Evolutionary conservation across 306 rosid genomes (phyloP).

Genomic region (Geum urbanum): DNA sequence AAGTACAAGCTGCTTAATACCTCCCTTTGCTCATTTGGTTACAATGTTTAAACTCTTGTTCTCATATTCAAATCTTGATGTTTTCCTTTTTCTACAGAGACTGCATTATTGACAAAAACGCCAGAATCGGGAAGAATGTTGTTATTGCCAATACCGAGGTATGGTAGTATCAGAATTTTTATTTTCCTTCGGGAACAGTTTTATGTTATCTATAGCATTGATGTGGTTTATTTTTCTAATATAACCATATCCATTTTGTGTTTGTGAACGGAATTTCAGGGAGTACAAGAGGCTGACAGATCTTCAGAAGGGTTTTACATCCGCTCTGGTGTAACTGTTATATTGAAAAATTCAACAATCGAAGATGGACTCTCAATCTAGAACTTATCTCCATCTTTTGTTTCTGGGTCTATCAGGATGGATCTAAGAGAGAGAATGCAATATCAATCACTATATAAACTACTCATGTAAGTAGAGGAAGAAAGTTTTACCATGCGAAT

Average conservation of each 20-base stretch:
- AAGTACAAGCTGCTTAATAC: conserved; percentile 39
- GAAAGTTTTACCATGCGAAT: conserved; percentile 5
- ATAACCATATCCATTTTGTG: background rate
- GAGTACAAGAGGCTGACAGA: conserved; percentile 88
- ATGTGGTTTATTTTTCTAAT: background rate
- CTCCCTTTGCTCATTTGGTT: background rate
- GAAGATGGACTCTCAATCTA: conserved; percentile 59
- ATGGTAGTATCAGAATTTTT: background rate
- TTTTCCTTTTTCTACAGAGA: conserved; percentile 44
- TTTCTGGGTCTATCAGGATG: conserved; percentile 31
- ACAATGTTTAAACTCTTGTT: background rate
- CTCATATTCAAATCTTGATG: conserved; percentile 18
- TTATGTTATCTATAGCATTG: background rate
- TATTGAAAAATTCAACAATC: conserved; percentile 64
- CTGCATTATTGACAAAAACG: conserved; percentile 91
- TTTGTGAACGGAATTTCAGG: conserved; percentile 42
- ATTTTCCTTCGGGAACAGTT: background rate
- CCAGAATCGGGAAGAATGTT: conserved; percentile 82
- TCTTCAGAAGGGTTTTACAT: conserved; percentile 83
- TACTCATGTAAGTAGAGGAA: conserved; percentile 12
- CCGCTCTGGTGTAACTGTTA: conserved; percentile 72
- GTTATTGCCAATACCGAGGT: conserved; percentile 76
- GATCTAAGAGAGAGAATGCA: conserved; percentile 17
- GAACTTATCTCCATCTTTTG: conserved; percentile 10
- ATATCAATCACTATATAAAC: background rate